Conservation (phyloP, 495 filamentous ascomycete genomes). For the Friedmanniomyces simplex region DNA sequence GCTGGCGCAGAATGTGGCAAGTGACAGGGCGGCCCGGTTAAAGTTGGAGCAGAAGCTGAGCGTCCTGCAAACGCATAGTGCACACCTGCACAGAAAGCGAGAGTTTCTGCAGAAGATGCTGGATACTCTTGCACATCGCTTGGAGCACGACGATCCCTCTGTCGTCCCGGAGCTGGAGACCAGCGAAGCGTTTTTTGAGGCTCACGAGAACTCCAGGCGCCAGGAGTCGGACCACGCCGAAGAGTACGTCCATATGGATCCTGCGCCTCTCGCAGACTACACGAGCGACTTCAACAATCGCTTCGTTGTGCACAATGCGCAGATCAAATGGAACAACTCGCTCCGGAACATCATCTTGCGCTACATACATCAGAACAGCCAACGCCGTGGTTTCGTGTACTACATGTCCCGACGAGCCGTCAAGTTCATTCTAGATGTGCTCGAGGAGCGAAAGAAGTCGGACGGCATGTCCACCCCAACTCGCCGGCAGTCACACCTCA, state of each 20-base stretch:
- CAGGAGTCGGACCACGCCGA: conserved; percentile 16
- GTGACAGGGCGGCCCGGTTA: conserved; percentile 34
- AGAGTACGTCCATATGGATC: conserved; percentile 33
- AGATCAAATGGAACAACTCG: conserved; percentile 97
- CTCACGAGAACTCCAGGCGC: conserved; percentile 37
- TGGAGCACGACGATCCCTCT: conserved; percentile 38
- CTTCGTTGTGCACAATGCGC: conserved; percentile 94
- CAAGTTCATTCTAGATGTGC: conserved; percentile 95
- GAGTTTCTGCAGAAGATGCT: conserved; percentile 69
- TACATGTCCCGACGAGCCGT: conserved; percentile 92
- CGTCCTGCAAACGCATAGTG: conserved; percentile 56
- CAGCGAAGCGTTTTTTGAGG: conserved; percentile 37
- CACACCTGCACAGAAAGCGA: conserved; percentile 60
- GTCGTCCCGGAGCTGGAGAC: conserved; percentile 39
- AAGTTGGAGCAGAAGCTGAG: conserved; percentile 53
- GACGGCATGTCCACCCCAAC: conserved; percentile 20
- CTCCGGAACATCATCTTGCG: conserved; percentile 91
- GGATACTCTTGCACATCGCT: conserved; percentile 48
- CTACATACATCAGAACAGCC: conserved; percentile 95
- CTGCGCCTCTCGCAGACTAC: conserved; percentile 52
- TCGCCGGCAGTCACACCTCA: conserved; percentile 24
- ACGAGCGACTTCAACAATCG: conserved; percentile 94
- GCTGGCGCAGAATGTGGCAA: conserved; percentile 31
- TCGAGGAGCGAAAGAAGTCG: conserved; percentile 75
- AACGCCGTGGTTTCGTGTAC: conserved; percentile 92